Conservation (phyloP, 345 rosid genomes). For the Rhodamnia rubescens region DNA sequence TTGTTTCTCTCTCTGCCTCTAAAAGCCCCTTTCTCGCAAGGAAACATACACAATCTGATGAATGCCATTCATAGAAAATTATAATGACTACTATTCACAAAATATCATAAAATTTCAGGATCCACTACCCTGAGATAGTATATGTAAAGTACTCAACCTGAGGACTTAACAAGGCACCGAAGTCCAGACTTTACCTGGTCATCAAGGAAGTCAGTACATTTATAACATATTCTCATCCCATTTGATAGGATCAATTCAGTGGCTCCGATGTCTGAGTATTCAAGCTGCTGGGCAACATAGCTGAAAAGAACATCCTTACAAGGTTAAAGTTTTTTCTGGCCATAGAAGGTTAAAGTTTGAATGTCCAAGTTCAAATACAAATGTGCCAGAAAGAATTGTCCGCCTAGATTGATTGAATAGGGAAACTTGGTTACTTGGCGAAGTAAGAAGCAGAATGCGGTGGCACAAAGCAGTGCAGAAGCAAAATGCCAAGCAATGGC, state of each 20-base stretch:
- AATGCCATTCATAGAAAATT: not conserved
- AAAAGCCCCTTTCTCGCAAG: not conserved
- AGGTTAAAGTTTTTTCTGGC: slow-evolving; percentile 5
- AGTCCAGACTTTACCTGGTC: slow-evolving; percentile 53
- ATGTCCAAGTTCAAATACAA: not conserved
- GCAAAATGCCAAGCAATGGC: no score
- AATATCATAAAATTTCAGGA: not conserved
- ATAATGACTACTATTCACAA: not conserved
- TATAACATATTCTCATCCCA: slow-evolving; percentile 79
- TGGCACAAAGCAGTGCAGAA: no score
- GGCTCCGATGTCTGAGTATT: slow-evolving; percentile 64
- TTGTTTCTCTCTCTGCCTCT: not conserved
- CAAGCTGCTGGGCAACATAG: slow-evolving; percentile 38
- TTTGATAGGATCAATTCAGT: slow-evolving; percentile 72
- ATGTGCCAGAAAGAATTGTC: not conserved
- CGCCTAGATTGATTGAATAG: not conserved
- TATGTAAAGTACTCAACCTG: not conserved
- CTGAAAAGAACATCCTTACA: slow-evolving; percentile 30
- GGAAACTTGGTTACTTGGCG: no score
- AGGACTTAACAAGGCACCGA: not conserved
- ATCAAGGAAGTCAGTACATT: slow-evolving; percentile 74
- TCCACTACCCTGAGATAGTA: not conserved
- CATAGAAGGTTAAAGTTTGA: slow-evolving; percentile 10
- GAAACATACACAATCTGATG: not conserved
- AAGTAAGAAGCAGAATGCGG: no score